Conservation (phyloP, 2,329 filamentous ascomycete genomes). For the Beauveria brongniartii region DNA sequence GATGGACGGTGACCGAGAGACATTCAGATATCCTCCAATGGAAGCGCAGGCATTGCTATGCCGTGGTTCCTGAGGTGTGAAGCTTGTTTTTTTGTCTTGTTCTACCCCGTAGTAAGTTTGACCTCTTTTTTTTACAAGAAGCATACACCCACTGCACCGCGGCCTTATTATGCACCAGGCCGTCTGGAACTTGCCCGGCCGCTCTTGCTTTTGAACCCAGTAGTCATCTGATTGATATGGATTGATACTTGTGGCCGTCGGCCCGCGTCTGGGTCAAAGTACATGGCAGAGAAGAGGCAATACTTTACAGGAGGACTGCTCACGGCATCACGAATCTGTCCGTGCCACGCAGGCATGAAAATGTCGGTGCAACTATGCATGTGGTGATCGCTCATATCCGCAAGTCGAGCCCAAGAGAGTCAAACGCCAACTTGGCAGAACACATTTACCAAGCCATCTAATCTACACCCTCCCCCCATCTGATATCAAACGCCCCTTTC, state of each 20-base stretch:
- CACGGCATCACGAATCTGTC: no score
- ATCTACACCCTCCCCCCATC: conserved; percentile 2
- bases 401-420: neutral
- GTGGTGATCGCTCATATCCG: neutral
- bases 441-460: neutral
- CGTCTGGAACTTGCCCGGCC: no score
- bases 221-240: no score
- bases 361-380: neutral
- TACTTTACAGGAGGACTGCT: no score
- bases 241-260: no score
- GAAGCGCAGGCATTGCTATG: neutral
- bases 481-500: neutral
- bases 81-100: conserved; percentile 1
- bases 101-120: neutral
- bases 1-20: conserved; percentile 1
- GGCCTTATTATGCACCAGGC: no score
- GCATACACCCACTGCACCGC: no score
- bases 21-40: neutral
- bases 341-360: neutral
- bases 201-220: no score
- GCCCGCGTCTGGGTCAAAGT: no score
- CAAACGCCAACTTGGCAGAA: neutral
- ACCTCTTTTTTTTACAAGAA: no score
- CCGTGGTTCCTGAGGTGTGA: neutral
- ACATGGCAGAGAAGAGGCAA: no score